A percentile compares a stretch with the other conserved stretches of the same genome.
Evolutionary conservation across 208 protist genomes (phyloP).

Genomic region (Leishmania major): DNA sequence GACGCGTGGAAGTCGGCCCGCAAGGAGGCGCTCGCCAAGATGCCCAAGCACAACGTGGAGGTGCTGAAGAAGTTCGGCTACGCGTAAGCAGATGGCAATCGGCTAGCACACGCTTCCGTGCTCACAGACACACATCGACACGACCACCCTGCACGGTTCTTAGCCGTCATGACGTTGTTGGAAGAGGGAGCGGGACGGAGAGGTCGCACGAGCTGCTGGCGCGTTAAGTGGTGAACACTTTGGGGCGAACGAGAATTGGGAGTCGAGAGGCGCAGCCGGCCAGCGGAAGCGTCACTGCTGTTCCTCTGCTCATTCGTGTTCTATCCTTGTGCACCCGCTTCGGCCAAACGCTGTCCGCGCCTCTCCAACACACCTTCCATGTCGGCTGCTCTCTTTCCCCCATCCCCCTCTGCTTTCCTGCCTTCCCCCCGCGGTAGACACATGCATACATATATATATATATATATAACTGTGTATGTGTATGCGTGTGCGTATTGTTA

Average conservation of each 20-base stretch:
- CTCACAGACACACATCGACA: neutral
- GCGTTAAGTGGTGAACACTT: neutral
- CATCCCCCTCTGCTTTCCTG: neutral
- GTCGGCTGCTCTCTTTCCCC: neutral
- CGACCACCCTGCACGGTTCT: neutral
- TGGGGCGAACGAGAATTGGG: neutral
- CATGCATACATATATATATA: neutral
- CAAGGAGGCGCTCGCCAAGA: conserved; percentile 79
- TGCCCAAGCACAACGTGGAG: conserved; percentile 84
- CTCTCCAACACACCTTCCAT: neutral
- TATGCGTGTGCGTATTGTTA: neutral
- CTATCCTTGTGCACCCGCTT: neutral
- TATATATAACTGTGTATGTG: neutral
- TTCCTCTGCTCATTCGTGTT: neutral
- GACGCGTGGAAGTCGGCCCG: conserved; percentile 68
- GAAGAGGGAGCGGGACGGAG: neutral
- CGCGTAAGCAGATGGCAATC: conserved; percentile 46
- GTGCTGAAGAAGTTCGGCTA: conserved; percentile 92
- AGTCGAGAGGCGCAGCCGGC: neutral
- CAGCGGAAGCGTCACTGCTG: neutral
- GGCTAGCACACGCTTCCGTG: neutral
- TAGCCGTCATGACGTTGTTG: neutral
- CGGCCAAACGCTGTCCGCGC: neutral
- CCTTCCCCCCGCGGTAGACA: neutral
- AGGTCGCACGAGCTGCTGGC: neutral